Evolutionary conservation across 768 basidiomycete genomes (phyloP), one percentile per base, ranked within the genome.

Genomic region (Boletus vinaceobasis): DNA sequence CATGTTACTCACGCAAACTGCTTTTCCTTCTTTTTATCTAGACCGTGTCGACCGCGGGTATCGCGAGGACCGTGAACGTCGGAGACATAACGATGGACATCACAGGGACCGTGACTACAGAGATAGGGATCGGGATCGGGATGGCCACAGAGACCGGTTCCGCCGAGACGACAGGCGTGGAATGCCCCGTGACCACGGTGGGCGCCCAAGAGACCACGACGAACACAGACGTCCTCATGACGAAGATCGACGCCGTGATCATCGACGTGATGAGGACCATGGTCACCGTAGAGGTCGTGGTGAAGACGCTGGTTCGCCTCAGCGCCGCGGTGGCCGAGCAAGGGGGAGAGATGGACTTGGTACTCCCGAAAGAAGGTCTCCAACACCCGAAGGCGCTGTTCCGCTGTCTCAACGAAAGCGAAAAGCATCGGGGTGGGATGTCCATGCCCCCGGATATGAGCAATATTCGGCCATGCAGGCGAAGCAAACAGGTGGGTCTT

Each of bases 361-460:
- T 21, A 86, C 88, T 14, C 88, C 86, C 2, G 90, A 91, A 58
- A 77, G 89, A 61, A 75, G 94, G 62, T 91, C 88, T 1, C 95
- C 96, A 10, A 98, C 96, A 10, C 97, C 97, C 0, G 86, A 91
- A 65, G 90, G 88, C 45, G 82, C 85, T 14, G 75, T 85, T 39
- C 86, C 91, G 0, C 73, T 99, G 58, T 87, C 88, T 8, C 92
- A 98, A 67, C 78, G 94, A 58, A 88, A 88, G 68, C 78, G 94
- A 29, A 91, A 90, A 63, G 89, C 92, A 6, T 93, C 92, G 43
- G 90, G 91, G 0, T 99, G 97, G 97, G 93, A 99, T 71, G 88
- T 97, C 21, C 89, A 93, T 71, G 92, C 95, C 17, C 89, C 91
- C 4, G 94, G 94, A 5, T 98, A 97, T 60, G 96, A 98, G 66